Evolutionary conservation across 2,329 filamentous ascomycete genomes (phyloP).

Genomic region (Gaeumannomyces sp.): DNA sequence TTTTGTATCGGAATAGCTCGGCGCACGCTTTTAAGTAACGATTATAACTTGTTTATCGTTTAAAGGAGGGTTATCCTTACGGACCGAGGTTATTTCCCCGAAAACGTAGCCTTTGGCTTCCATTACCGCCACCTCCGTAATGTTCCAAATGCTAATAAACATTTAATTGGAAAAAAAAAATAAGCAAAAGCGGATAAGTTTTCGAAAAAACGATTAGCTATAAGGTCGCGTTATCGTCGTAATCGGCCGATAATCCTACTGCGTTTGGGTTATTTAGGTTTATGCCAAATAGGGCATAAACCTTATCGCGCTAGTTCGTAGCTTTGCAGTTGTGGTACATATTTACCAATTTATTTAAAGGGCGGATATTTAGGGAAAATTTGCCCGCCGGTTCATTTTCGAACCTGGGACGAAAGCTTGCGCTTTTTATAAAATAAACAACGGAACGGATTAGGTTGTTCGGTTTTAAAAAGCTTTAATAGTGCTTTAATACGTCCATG

Average conservation of each 20-base stretch:
- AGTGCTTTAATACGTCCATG: neutral
- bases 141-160: neutral
- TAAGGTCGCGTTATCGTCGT: neutral
- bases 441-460: neutral
- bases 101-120: neutral
- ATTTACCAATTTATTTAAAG: neutral
- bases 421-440: neutral
- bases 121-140: neutral
- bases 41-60: neutral
- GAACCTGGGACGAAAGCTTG: neutral
- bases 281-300: conserved; percentile 5
- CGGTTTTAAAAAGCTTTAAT: no score
- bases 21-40: neutral
- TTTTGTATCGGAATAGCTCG: neutral
- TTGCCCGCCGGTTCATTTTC: no score
- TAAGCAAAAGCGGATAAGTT: neutral
- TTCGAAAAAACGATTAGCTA: neutral
- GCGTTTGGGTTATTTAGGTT: neutral
- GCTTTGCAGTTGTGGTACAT: neutral
- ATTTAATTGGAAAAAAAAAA: neutral
- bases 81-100: neutral
- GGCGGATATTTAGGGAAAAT: neutral
- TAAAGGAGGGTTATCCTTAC: no score
- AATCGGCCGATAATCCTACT: neutral
- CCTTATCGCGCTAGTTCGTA: neutral